A percentile compares a stretch with the other conserved stretches of the same genome.
phyloP scores from a whole-genome alignment of 2,329 filamentous ascomycete species.

The Apiospora hydei region DNA sequence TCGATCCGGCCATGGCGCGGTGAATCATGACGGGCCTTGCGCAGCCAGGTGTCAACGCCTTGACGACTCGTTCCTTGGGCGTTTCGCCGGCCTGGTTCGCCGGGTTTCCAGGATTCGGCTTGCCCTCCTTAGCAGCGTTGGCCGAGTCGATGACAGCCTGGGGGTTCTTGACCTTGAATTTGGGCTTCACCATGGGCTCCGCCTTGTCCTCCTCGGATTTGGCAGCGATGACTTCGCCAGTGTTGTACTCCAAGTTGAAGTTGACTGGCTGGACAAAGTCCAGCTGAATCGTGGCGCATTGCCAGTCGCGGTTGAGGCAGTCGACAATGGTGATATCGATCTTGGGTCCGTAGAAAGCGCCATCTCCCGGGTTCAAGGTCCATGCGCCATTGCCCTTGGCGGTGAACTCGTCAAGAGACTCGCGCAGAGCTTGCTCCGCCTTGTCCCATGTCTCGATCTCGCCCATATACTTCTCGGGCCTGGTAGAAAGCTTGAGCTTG shows the following conservation, averaged over 20 bases:
- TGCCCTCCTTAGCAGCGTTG: slow-evolving; percentile 46
- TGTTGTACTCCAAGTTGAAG: slow-evolving; percentile 88
- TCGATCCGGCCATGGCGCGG: slow-evolving; percentile 78
- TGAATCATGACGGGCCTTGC: slow-evolving; percentile 87
- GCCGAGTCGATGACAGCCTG: slow-evolving; percentile 38
- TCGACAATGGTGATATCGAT: slow-evolving; percentile 96
- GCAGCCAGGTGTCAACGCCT: slow-evolving; percentile 70
- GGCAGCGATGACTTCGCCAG: slow-evolving; percentile 64
- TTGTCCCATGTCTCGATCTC: slow-evolving; percentile 87
- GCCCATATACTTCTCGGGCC: slow-evolving; percentile 87
- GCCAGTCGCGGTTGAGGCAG: slow-evolving; percentile 82
- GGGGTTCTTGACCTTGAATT: slow-evolving; percentile 46
- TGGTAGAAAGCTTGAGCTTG: slow-evolving; percentile 93
- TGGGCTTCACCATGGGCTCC: slow-evolving; percentile 38
- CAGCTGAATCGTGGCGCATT: slow-evolving; percentile 93
- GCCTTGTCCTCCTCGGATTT: slow-evolving; percentile 45
- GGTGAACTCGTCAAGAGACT: slow-evolving; percentile 81
- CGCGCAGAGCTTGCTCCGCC: slow-evolving; percentile 81
- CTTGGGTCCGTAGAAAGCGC: slow-evolving; percentile 98
- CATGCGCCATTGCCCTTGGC: slow-evolving; percentile 68
- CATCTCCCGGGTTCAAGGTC: slow-evolving; percentile 93
- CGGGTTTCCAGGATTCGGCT: slow-evolving; percentile 24
- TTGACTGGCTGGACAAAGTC: slow-evolving; percentile 87
- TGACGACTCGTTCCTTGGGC: slow-evolving; percentile 46
- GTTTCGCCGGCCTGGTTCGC: slow-evolving; percentile 52